phyloP scores from a whole-genome alignment of 2,329 filamentous ascomycete genomes.

The Talaromyces sp. region DNA sequence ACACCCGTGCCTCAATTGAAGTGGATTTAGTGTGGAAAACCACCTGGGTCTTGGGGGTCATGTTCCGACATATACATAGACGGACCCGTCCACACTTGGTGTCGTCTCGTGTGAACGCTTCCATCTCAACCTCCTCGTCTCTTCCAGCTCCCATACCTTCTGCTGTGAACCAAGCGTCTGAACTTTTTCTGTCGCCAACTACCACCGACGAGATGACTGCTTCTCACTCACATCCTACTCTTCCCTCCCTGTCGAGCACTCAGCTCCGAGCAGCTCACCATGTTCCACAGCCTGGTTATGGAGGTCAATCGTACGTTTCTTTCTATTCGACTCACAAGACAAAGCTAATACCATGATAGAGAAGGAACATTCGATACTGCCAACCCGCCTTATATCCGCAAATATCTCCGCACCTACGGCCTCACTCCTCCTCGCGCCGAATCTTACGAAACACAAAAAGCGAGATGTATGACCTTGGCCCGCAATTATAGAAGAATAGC shows the following conservation, averaged over 20 bases:
- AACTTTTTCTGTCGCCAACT: conserved; percentile 3
- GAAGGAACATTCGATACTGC: conserved; percentile 49
- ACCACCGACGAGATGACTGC: conserved; percentile 11
- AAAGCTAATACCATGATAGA: conserved; percentile 23
- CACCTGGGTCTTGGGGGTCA: conserved; percentile 7
- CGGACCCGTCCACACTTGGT: conserved; percentile 8
- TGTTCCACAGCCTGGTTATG: conserved; percentile 9
- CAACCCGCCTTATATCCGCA: conserved; percentile 49
- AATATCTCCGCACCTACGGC: conserved; percentile 51
- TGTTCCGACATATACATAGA: conserved; percentile 17
- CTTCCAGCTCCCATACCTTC: conserved; percentile 13
- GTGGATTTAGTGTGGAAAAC: not conserved
- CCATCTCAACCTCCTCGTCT: conserved; percentile 14
- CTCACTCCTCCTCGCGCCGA: conserved; percentile 49
- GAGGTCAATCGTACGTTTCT: conserved; percentile 14
- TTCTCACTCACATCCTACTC: not conserved
- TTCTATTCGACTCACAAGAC: too few relatives aligned
- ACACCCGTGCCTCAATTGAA: conserved; percentile 2
- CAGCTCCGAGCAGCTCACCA: conserved; percentile 16
- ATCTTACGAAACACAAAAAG: conserved; percentile 48
- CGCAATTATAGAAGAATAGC: not conserved
- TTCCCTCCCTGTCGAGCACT: conserved; percentile 6
- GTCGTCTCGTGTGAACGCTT: not conserved
- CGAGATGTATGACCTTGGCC: conserved; percentile 38
- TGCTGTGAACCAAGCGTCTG: conserved; percentile 16